Conservation (phyloP, 108 stramenopile species). For the Asterionellopsis glacialis region DNA sequence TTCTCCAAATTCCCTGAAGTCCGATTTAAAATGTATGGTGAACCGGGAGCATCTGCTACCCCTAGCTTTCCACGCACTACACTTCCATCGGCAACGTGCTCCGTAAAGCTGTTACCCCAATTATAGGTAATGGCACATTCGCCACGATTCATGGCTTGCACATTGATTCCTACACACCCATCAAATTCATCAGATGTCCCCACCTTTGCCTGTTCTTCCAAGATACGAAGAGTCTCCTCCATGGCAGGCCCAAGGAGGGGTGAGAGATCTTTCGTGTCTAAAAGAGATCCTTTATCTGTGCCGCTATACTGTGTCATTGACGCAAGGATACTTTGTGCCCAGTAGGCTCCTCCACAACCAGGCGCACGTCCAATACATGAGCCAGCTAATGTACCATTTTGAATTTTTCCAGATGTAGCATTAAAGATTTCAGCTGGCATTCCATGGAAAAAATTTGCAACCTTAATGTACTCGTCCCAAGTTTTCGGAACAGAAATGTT, state of each 20-base stretch:
- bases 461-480: conserved; percentile 45
- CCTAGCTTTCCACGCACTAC: conserved; percentile 20
- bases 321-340: conserved; percentile 28
- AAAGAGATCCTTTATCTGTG: conserved; percentile 30
- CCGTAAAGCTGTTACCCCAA: conserved; percentile 30
- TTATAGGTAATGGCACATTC: conserved; percentile 40
- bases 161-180: conserved; percentile 6
- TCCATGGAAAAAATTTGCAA: conserved; percentile 27
- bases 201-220: conserved; percentile 19
- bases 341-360: conserved; percentile 22
- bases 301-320: conserved; percentile 41
- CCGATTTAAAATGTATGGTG: conserved; percentile 20
- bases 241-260: conserved; percentile 37
- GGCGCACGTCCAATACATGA: conserved; percentile 15
- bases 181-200: conserved; percentile 22
- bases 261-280: conserved; percentile 25
- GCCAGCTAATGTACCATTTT: conserved; percentile 16
- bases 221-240: conserved; percentile 33
- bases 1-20: conserved; percentile 19
- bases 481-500: conserved; percentile 33
- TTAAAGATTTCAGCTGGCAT: background rate
- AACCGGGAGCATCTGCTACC: conserved; percentile 25
- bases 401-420: background rate
- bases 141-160: conserved; percentile 16
- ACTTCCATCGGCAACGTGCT: conserved; percentile 6